Evolutionary conservation across 768 basidiomycete species (phyloP).

Genomic region (Mycena belliarum): DNA sequence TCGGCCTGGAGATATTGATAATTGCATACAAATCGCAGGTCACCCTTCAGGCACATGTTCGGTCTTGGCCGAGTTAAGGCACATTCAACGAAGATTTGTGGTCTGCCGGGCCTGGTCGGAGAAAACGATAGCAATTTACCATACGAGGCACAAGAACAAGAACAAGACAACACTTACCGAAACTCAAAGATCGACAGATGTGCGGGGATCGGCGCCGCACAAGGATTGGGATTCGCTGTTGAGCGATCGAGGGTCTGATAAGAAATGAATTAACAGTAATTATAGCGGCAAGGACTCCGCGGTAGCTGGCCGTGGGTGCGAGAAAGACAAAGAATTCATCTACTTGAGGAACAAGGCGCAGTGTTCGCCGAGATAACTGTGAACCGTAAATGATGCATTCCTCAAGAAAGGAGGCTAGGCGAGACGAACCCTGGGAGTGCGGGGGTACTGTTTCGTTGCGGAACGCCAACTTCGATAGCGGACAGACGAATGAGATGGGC

Average conservation of each 20-base stretch:
- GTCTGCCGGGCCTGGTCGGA: no score
- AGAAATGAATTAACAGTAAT: background rate
- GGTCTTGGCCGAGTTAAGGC: background rate
- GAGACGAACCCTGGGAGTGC: background rate
- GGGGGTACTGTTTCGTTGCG: background rate
- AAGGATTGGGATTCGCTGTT: background rate
- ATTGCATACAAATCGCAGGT: no score
- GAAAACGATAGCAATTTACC: background rate
- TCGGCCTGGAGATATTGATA: no score
- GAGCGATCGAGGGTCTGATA: background rate
- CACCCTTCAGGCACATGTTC: conserved; percentile 4
- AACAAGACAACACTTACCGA: conserved; percentile 6
- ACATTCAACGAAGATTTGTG: background rate
- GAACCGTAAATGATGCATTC: no score
- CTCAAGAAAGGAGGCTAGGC: no score
- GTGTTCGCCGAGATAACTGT: background rate
- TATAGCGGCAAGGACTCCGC: background rate
- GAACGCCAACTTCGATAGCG: background rate
- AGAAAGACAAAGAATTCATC: no score
- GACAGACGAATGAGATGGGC: background rate
- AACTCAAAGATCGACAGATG: conserved; percentile 14
- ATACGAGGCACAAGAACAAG: background rate
- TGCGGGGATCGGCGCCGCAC: background rate
- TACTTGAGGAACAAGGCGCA: background rate
- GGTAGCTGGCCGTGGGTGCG: background rate